phyloP scores from a whole-genome alignment of 1,284 basidiomycete species.

The Sanghuangporus sanghuang region DNA sequence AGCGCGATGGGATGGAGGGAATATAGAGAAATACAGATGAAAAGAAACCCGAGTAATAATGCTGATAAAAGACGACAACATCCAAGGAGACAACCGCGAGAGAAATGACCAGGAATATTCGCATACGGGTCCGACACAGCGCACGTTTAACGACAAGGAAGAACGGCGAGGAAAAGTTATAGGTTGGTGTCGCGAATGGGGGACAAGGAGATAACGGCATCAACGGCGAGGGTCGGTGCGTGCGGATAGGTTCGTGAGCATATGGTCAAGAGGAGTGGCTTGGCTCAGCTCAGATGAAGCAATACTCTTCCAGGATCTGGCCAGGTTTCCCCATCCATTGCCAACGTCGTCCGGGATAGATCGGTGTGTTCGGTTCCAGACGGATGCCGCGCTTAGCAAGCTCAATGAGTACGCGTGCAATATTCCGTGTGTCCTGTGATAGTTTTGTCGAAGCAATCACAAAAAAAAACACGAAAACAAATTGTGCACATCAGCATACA shows the following conservation, averaged over 20 bases:
- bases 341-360: constrained; percentile 69
- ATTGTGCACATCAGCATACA: constrained; percentile 2
- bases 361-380: constrained; percentile 67
- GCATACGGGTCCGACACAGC: constrained; percentile 6
- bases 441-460: neutral
- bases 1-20: neutral
- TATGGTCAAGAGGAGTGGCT: neutral
- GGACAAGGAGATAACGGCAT: neutral
- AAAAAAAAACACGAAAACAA: neutral
- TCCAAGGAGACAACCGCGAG: neutral
- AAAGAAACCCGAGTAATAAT: constrained; percentile 1
- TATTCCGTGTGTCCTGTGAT: constrained; percentile 78
- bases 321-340: constrained; percentile 77
- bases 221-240: neutral
- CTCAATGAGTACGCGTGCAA: constrained; percentile 72
- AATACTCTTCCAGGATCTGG: constrained; percentile 52
- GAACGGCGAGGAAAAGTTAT: neutral
- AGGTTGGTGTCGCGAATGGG: neutral
- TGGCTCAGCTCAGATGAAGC: constrained; percentile 24
- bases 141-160: neutral
- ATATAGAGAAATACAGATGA: constrained; percentile 1
- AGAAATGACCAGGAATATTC: neutral
- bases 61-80: neutral
- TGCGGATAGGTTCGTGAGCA: neutral
- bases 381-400: constrained; percentile 62